Conservation (phyloP, 2,329 filamentous ascomycete species). For the Diaporthe australafricana region DNA sequence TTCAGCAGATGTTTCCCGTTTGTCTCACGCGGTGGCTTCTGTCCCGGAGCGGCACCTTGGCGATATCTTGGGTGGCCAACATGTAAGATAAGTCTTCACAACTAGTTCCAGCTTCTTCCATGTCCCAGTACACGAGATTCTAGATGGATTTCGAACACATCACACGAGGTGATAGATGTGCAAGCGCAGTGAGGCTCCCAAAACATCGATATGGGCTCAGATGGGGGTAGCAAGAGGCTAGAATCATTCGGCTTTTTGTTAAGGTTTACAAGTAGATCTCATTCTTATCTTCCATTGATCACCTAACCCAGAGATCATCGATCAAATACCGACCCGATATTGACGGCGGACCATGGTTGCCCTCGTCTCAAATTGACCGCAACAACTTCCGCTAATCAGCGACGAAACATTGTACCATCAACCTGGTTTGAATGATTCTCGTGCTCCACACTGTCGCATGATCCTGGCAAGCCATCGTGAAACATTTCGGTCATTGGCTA, state of each 20-base stretch:
- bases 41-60: conserved; percentile 14
- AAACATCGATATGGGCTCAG: not conserved
- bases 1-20: not conserved
- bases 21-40: conserved; percentile 1
- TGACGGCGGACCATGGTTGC: not conserved
- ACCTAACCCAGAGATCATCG: conserved; percentile 6
- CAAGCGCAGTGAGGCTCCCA: too few relatives aligned
- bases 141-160: rapidly evolving
- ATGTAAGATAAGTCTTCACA: not conserved
- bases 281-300: not conserved
- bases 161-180: too few relatives aligned
- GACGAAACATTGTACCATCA: not conserved
- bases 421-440: not conserved
- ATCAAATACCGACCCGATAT: not conserved
- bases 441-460: not conserved
- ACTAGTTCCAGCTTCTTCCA: not conserved
- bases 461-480: not conserved
- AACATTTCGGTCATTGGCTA: conserved; percentile 4
- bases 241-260: not conserved
- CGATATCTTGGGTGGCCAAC: not conserved
- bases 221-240: not conserved
- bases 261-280: not conserved
- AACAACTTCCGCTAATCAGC: conserved; percentile 12
- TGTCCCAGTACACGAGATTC: not conserved
- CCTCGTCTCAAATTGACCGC: not conserved